Evolutionary conservation across 768 basidiomycete genomes (phyloP).

Genomic region (Xerocomellus intermedius): DNA sequence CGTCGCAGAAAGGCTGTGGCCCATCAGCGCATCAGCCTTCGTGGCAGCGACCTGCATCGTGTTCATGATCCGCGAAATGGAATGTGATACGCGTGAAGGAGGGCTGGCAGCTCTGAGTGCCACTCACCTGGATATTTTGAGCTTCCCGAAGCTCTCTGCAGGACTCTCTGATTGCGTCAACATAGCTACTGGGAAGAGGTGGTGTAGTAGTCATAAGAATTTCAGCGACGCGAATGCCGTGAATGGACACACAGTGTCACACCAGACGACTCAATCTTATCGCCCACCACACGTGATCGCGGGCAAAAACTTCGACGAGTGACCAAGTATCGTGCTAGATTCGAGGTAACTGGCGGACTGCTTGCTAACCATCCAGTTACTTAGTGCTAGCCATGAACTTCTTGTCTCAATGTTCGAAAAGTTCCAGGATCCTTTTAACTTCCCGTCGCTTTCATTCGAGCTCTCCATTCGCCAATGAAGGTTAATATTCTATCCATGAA

Average conservation of each 20-base stretch:
- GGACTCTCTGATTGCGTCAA: conserved; percentile 54
- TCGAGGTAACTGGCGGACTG: too few species aligned
- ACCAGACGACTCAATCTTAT: too few species aligned
- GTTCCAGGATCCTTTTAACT: conserved; percentile 1
- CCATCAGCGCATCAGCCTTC: neutral
- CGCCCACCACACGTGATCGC: conserved; percentile 18
- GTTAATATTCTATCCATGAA: conserved; percentile 6
- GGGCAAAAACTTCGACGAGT: neutral
- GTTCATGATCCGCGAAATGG: neutral
- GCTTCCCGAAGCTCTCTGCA: conserved; percentile 46
- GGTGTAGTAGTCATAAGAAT: conserved; percentile 27
- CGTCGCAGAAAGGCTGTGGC: neutral
- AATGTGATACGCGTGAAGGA: conserved; percentile 1
- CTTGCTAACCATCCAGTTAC: neutral
- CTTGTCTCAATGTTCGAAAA: conserved; percentile 11
- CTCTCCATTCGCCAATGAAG: conserved; percentile 18
- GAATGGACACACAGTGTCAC: too few species aligned
- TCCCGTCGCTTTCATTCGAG: conserved; percentile 14
- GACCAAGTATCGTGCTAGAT: neutral
- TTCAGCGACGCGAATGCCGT: neutral
- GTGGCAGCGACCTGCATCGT: neutral
- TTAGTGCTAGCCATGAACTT: conserved; percentile 11
- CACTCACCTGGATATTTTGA: conserved; percentile 53
- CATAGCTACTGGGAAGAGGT: conserved; percentile 47
- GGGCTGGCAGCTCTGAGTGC: neutral